phyloP scores from a whole-genome alignment of 495 filamentous ascomycete genomes.

The Penicillium psychrofluorescens region DNA sequence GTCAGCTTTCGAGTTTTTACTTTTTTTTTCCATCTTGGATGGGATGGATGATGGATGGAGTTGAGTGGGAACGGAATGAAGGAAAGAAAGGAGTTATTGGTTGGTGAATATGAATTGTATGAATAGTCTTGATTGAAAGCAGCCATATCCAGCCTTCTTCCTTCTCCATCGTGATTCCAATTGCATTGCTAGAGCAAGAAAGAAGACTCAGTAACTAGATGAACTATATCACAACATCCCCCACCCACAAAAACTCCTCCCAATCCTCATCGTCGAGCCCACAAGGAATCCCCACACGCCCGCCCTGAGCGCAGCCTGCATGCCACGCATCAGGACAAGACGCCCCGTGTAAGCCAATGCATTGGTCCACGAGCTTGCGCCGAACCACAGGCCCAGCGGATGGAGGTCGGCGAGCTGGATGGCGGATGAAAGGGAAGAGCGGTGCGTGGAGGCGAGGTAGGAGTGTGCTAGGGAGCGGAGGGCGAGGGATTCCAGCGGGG shows the following conservation, averaged over 20 bases:
- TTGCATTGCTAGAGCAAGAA: too few species aligned
- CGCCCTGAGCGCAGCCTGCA: slow-evolving; percentile 37
- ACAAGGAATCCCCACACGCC: slow-evolving; percentile 39
- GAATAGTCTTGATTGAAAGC: slow-evolving; percentile 18
- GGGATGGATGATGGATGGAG: slow-evolving; percentile 12
- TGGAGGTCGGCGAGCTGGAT: slow-evolving; percentile 23
- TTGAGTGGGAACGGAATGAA: too few species aligned
- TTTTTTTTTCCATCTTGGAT: slow-evolving; percentile 11
- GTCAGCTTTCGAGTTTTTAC: slow-evolving; percentile 1
- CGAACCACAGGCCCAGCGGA: slow-evolving; percentile 31
- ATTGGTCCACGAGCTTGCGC: slow-evolving; percentile 31
- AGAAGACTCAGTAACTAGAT: too few species aligned
- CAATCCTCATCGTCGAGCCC: slow-evolving; percentile 35
- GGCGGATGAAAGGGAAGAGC: slow-evolving; percentile 6
- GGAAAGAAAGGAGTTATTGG: slow-evolving; percentile 11
- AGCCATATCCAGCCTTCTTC: too few species aligned
- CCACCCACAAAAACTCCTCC: slow-evolving; percentile 41
- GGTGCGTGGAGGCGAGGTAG: slow-evolving; percentile 24
- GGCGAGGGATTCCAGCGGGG: slow-evolving; percentile 42
- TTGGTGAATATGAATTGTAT: slow-evolving; percentile 32
- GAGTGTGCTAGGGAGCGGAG: slow-evolving; percentile 38
- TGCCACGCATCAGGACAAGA: slow-evolving; percentile 35
- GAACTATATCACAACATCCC: slow-evolving; percentile 24
- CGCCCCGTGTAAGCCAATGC: slow-evolving; percentile 34
- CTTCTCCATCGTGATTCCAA: too few species aligned